Evolutionary conservation across 805 yeast species (phyloP).

Genomic region (Wickerhamomyces bisporus): DNA sequence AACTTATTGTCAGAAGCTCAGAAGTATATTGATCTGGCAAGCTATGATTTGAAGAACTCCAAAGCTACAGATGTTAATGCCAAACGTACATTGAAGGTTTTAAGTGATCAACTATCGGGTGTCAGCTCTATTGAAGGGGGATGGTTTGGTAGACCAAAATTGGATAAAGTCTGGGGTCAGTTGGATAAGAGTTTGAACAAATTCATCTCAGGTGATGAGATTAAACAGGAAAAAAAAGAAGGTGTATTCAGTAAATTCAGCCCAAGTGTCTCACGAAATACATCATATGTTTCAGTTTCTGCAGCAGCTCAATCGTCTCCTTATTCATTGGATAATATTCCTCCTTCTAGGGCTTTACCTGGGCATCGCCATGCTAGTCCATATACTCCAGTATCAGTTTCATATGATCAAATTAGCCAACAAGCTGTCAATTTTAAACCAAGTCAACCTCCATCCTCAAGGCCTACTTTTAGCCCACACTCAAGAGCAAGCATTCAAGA

Average conservation of each 20-base stretch:
- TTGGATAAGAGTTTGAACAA: constrained; percentile 73
- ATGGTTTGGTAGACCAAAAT: constrained; percentile 76
- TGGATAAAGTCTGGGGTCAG: constrained; percentile 87
- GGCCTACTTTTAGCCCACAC: not conserved
- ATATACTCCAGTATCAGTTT: constrained; percentile 3
- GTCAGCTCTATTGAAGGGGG: constrained; percentile 50
- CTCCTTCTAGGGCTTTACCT: constrained; percentile 1
- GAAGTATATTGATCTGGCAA: constrained; percentile 52
- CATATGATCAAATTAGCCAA: not conserved
- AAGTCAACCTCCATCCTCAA: constrained; percentile 1
- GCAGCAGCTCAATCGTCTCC: constrained; percentile 3
- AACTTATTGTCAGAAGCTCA: constrained; percentile 57
- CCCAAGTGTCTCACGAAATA: constrained; percentile 59
- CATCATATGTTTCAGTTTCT: constrained; percentile 22
- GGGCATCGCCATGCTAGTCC: constrained; percentile 2
- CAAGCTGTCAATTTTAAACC: constrained; percentile 3
- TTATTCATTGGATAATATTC: constrained; percentile 4
- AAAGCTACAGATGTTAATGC: constrained; percentile 32
- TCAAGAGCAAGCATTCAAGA: too few relatives aligned
- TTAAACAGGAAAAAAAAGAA: constrained; percentile 30
- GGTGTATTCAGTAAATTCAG: constrained; percentile 70
- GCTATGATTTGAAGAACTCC: constrained; percentile 33
- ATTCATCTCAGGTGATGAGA: constrained; percentile 83
- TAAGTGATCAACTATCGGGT: constrained; percentile 44
- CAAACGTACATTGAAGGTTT: constrained; percentile 29